Percentiles rank a stretch among this genome's conserved stretches.
These are phyloP conservation scores for Dioscorea dumetorum DNA, from an alignment of 106 monocot species.

Conservation along the genomic window DNA sequence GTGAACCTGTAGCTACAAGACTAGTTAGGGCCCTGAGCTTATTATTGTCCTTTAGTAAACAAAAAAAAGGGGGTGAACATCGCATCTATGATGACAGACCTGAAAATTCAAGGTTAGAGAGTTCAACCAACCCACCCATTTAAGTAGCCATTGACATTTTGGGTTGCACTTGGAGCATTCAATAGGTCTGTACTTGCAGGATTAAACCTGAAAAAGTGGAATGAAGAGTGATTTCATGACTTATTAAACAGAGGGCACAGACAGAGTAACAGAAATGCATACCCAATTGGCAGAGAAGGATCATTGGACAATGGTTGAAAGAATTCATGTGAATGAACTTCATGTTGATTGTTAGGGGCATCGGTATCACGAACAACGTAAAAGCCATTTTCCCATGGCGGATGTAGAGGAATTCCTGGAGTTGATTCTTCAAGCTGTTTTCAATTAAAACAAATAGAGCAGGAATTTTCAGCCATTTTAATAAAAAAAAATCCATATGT, in stretches of 20 bases:
- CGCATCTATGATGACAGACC: no score
- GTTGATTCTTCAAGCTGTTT: conserved; percentile 2
- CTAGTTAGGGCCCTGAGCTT: no score
- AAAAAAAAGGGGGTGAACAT: no score
- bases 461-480: neutral
- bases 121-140: neutral
- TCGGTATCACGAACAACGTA: no score
- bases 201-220: neutral
- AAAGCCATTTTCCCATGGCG: conserved; percentile 5
- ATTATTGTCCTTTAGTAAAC: no score
- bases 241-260: neutral
- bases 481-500: no score
- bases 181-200: neutral
- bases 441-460: neutral
- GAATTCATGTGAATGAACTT: conserved; percentile 1
- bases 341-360: neutral
- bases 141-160: neutral
- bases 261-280: neutral
- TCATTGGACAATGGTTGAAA: conserved; percentile 6
- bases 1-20: no score
- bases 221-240: neutral
- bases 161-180: neutral
- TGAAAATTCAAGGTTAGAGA: no score
- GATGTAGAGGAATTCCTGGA: neutral
- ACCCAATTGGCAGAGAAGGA: conserved; percentile 12